A percentile compares a stretch with the other conserved stretches of the same genome.
These are phyloP conservation scores for Leccinellum rugosiceps DNA, from an alignment of 768 basidiomycete genomes.

Conservation along the genomic window DNA sequence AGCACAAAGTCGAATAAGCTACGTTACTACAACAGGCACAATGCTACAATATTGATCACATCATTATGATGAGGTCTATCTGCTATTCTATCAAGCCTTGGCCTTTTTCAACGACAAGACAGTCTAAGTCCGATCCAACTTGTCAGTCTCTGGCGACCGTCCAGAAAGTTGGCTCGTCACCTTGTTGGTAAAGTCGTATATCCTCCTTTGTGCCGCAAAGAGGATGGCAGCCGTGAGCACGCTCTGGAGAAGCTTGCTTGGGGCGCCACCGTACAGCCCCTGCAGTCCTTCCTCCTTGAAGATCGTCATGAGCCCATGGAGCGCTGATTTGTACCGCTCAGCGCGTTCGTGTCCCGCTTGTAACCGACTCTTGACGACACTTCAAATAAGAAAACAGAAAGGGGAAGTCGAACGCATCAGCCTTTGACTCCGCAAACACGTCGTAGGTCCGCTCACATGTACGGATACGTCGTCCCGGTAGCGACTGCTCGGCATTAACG, in stretches of 20 bases:
- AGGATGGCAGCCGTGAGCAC: slow-evolving; percentile 92
- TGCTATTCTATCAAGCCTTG: background rate
- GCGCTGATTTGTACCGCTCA: slow-evolving; percentile 68
- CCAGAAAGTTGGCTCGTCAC: slow-evolving; percentile 17
- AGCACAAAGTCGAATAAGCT: background rate
- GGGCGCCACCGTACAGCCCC: slow-evolving; percentile 85
- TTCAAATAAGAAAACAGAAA: slow-evolving; percentile 18
- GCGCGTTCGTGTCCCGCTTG: slow-evolving; percentile 72
- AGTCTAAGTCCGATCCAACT: slow-evolving; percentile 6
- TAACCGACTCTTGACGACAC: slow-evolving; percentile 74
- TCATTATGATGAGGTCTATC: background rate
- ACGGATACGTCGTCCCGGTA: slow-evolving; percentile 66
- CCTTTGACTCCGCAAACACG: background rate
- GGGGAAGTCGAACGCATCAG: background rate
- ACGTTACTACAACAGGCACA: background rate
- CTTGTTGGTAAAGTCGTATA: slow-evolving; percentile 69
- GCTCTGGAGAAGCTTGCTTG: slow-evolving; percentile 86
- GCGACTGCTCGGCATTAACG: slow-evolving; percentile 35
- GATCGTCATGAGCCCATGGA: slow-evolving; percentile 77
- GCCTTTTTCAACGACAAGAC: slow-evolving; percentile 11
- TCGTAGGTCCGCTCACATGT: slow-evolving; percentile 47
- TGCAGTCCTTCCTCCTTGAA: slow-evolving; percentile 73
- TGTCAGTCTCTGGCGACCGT: background rate
- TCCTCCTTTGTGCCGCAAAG: slow-evolving; percentile 83
- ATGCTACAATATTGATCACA: background rate